Base-by-base conservation (phyloP, 768 basidiomycete species). In the Tulasnella sp. region DNA sequence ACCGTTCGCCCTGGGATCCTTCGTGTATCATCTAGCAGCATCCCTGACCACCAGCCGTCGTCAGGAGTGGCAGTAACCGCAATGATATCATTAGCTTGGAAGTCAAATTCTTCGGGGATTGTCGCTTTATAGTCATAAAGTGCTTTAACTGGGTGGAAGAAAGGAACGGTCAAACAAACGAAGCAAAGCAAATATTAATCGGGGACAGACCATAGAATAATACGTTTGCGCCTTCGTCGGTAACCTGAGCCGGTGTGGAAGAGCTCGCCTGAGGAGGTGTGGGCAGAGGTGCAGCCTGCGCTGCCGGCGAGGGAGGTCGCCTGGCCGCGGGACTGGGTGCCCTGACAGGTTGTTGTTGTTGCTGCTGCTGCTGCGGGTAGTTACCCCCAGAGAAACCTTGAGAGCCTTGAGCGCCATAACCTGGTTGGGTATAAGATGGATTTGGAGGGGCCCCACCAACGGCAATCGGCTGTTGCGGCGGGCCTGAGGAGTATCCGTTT, bases 11-110 rank as follows among this genome's bases (percentile, higher is more conserved):
- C 93, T 18, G 87, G 86, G 80, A 91, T 88, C 80, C 93, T 86
- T 80, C 94, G 85, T 40, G 87, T 86, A 81, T 94, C 92, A 79
- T 93, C 92, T n/a, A 94, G 85, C 78, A 95, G 84, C 81, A 93
- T 91, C 32, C 97, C 97, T 77, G 91, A 93, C 97, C 96, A 99
- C 97, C 97, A 98, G 0, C 97, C 97, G 82, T 98, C 96, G 81
- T 96, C 95, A 5, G 95, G 95, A 7, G 95, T 97, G 29, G 90
- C 88, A 0, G 94, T 96, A 13, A 99, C 96, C 7, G 96, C 96
- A 80, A 99, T 98, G 80, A 98, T 93, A 84, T 99, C 97, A 2
- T 93, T 94, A 29, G 91, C 87, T 83, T 96, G 94, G 90, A 99
- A 98, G 83, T 96, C 93, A 83, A 99, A 98, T 85, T 98, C 97